These are phyloP conservation scores for Fusarium paranaense DNA, from an alignment of 2,329 filamentous ascomycete species.

Conservation along the genomic window DNA sequence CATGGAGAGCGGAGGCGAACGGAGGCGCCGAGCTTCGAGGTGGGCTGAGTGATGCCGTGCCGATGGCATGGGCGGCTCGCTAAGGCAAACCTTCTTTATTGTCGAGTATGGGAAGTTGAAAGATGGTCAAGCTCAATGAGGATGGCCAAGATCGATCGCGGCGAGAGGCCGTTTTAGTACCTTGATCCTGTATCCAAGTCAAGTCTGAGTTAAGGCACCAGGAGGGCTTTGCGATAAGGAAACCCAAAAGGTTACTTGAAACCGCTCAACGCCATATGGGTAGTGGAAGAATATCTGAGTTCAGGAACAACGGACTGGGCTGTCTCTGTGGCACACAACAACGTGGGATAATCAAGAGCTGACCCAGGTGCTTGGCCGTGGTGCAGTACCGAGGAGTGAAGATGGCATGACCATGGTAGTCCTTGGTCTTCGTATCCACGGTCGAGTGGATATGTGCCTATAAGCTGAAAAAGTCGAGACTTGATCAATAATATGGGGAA, in stretches of 20 bases:
- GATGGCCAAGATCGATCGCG: slow-evolving; percentile 9
- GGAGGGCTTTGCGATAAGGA: slow-evolving; percentile 3
- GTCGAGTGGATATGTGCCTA: not conserved
- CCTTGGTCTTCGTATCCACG: not conserved
- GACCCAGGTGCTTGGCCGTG: not conserved
- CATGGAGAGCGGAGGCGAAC: slow-evolving; percentile 22
- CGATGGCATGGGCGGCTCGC: not conserved
- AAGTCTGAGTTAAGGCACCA: slow-evolving; percentile 17
- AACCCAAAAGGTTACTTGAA: not conserved
- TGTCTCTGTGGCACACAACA: not conserved
- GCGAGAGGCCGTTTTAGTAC: not conserved
- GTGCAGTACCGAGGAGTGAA: not conserved
- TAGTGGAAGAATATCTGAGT: not conserved
- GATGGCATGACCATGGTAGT: not conserved
- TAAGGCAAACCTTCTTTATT: not conserved
- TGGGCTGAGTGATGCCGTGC: not conserved
- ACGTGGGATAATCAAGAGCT: not conserved
- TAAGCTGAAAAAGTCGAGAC: not conserved
- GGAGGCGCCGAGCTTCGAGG: slow-evolving; percentile 34
- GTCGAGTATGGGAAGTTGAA: not conserved
- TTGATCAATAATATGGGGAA: not conserved
- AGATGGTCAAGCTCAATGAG: not conserved
- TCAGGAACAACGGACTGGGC: not conserved
- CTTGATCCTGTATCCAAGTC: not conserved
- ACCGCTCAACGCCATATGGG: not conserved